These are phyloP conservation scores for Sarocladium brachiariae DNA, from an alignment of 2,329 filamentous ascomycete genomes.

Conservation along the genomic window DNA sequence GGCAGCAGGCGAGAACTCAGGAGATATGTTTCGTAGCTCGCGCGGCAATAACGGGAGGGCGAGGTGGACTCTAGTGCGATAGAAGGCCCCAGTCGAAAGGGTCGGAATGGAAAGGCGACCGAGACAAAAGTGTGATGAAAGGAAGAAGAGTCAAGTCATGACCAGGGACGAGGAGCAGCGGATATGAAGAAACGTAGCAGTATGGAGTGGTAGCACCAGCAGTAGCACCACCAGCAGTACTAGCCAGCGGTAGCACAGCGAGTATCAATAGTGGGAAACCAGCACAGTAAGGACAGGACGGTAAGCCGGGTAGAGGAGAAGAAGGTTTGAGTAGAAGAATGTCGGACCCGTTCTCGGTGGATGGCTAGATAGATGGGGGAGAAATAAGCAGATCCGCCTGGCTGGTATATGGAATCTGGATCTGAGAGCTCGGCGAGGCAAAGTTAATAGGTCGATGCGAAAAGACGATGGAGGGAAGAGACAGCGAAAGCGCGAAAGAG, in stretches of 20 bases:
- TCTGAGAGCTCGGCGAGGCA: no score
- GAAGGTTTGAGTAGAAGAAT: conserved; percentile 7
- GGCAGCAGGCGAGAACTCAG: not conserved
- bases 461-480: not conserved
- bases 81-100: not conserved
- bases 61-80: conserved; percentile 1
- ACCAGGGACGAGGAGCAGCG: not conserved
- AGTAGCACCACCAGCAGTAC: no score
- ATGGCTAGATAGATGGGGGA: not conserved
- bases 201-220: not conserved
- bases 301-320: not conserved
- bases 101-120: not conserved
- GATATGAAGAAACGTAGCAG: not conserved
- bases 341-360: not conserved
- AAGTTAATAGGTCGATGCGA: no score
- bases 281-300: conserved; percentile 3
- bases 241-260: no score
- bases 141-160: not conserved
- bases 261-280: no score
- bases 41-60: conserved; percentile 6
- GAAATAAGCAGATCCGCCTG: not conserved
- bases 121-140: not conserved
- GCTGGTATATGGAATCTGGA: no score
- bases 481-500: not conserved
- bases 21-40: not conserved